phyloP scores from a whole-genome alignment of 805 yeast genomes.

The Pichia cephalocereana region DNA sequence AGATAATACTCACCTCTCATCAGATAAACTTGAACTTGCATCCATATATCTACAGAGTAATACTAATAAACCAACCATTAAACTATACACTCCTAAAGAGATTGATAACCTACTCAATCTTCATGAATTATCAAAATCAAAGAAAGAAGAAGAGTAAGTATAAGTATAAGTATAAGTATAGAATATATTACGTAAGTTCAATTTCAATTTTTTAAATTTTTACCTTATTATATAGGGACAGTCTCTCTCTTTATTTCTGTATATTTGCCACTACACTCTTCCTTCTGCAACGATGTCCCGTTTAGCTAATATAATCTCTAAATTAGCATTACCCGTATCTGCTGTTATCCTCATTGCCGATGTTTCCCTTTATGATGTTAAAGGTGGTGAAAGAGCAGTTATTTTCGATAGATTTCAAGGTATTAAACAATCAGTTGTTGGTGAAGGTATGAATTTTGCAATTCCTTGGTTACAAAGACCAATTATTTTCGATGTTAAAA shows the following conservation, averaged over 20 bases:
- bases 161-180: too few species aligned
- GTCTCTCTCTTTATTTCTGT: too few species aligned
- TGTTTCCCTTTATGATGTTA: conserved; percentile 84
- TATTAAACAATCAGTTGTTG: conserved; percentile 78
- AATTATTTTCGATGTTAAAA: conserved; percentile 82
- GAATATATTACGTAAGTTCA: too few species aligned
- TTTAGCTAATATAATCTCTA: conserved; percentile 31
- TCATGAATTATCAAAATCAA: neutral
- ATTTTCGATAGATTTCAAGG: conserved; percentile 88
- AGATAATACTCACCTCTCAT: conserved; percentile 75
- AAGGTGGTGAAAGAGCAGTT: conserved; percentile 94
- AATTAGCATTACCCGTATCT: conserved; percentile 64
- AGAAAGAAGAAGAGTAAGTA: conserved; percentile 27
- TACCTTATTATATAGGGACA: too few species aligned
- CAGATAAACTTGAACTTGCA: conserved; percentile 90
- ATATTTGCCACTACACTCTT: neutral
- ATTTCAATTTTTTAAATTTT: too few species aligned
- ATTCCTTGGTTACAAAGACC: conserved; percentile 96
- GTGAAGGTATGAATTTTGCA: conserved; percentile 95
- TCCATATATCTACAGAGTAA: conserved; percentile 47
- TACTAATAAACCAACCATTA: conserved; percentile 39
- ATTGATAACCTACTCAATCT: conserved; percentile 56
- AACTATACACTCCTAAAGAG: conserved; percentile 73
- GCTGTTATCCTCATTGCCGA: conserved; percentile 63
- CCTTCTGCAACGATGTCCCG: conserved; percentile 28